These are phyloP conservation scores for Canavalia ensiformis DNA, from an alignment of 306 rosid genomes.

Conservation along the genomic window DNA sequence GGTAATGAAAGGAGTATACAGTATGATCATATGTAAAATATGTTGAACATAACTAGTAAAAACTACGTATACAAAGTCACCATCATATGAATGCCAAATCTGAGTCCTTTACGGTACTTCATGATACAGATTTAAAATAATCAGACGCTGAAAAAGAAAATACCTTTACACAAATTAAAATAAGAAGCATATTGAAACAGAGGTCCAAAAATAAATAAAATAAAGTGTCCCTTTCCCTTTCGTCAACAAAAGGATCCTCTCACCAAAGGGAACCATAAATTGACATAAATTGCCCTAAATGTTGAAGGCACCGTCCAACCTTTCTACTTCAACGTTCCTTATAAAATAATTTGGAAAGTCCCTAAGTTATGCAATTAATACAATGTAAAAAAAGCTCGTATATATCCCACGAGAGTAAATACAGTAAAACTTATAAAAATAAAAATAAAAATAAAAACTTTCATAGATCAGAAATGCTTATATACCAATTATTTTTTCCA, in stretches of 20 bases:
- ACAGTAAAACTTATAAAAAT: background rate
- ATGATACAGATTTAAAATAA: background rate
- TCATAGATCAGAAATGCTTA: background rate
- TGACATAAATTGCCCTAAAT: constrained; percentile 9
- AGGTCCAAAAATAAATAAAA: background rate
- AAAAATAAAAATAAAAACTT: background rate
- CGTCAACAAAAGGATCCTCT: constrained; percentile 34
- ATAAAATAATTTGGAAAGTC: constrained; percentile 3
- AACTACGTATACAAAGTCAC: background rate
- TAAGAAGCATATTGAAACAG: constrained; percentile 36
- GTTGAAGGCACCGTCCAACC: constrained; percentile 41
- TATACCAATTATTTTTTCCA: background rate
- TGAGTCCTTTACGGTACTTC: background rate
- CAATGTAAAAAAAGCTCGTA: background rate
- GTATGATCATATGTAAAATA: background rate
- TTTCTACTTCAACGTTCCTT: constrained; percentile 32
- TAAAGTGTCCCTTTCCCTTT: constrained; percentile 32
- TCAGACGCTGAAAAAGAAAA: constrained; percentile 2
- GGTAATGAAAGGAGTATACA: background rate
- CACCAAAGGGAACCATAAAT: constrained; percentile 44
- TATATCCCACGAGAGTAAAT: constrained; percentile 22
- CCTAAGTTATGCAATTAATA: background rate
- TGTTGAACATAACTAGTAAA: background rate
- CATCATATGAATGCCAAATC: constrained; percentile 8
- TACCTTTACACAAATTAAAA: background rate